Evolutionary conservation across 495 filamentous ascomycete species (phyloP), one percentile per base, ranked within the genome.

Genomic region (Patellaria atrata): DNA sequence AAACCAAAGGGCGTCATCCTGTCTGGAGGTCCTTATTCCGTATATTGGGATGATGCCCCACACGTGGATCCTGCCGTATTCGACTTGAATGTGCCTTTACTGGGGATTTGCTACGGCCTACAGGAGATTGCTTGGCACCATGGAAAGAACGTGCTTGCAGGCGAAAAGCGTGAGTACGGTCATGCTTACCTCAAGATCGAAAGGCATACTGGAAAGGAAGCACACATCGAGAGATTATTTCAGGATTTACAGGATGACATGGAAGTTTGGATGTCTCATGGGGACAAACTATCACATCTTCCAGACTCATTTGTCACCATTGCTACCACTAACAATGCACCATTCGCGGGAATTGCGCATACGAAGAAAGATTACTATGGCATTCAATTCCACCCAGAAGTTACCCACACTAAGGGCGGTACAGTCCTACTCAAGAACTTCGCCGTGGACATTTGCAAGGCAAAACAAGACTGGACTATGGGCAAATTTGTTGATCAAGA

Each of bases 321-420:
- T 31, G 85, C 80, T 14, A 75, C 64, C 4, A 82, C 83, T 7
- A 35, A 53, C 22, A 89, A 93, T 57, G 75, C 79, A 1, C 66
- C 74, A 5, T 89, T 70, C 50, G 85, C 85, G 3, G 82, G 69
- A 27, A 89, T 94, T 46, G 85, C 79, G 7, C 80, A 89, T 51
- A 45, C 68, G 44, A 58, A 55, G 12, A 77, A 80, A 58, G 66
- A 65, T 16, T 67, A 75, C 50, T 81, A 72, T 45, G 81, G 79
- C 23, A 71, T 93, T 15, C 84, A 92, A 55, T 84, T 91, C 51
- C 84, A 94, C 52, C 83, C 83, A 1, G 84, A 93, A 54, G 76
- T 87, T 37, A 75, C 76, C 8, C 77, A 83, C 51, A 77, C 76
- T 0, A 64, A 65, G 1, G 54, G 62, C 32, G 82, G 84, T 7